Conservation (phyloP, 352 stramenopile genomes). For the Blastocystis sp. region DNA sequence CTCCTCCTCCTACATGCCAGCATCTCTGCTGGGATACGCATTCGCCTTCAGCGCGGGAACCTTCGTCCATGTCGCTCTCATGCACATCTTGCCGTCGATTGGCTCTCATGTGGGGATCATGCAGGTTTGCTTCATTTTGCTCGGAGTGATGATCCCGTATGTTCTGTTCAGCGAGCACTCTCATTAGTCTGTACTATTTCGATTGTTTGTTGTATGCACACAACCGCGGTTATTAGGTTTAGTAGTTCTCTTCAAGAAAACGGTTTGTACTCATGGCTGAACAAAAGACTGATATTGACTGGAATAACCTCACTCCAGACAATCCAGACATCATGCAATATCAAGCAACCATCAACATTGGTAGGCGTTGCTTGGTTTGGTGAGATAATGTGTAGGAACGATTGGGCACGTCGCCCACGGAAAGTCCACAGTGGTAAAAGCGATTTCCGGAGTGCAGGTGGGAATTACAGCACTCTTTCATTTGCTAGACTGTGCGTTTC, state of each 20-base stretch:
- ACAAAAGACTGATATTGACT: slow-evolving; percentile 31
- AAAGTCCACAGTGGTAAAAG: slow-evolving; percentile 98
- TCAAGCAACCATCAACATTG: slow-evolving; percentile 99
- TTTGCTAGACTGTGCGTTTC: slow-evolving; percentile 73
- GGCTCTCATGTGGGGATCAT: neutral
- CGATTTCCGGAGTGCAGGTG: slow-evolving; percentile 88
- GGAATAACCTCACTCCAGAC: slow-evolving; percentile 46
- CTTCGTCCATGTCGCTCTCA: slow-evolving; percentile 15
- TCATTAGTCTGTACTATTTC: neutral
- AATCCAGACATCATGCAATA: slow-evolving; percentile 77
- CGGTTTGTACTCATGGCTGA: slow-evolving; percentile 37
- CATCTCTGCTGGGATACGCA: slow-evolving; percentile 1
- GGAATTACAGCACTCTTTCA: neutral
- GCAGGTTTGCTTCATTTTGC: neutral
- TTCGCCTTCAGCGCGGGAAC: slow-evolving; percentile 43
- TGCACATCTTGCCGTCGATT: slow-evolving; percentile 24
- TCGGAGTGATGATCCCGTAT: slow-evolving; percentile 48
- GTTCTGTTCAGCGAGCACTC: slow-evolving; percentile 15
- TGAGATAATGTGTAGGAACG: slow-evolving; percentile 94
- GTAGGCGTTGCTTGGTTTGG: slow-evolving; percentile 98
- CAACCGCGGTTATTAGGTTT: too few species aligned
- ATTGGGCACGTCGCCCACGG: slow-evolving; percentile 99
- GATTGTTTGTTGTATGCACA: neutral
- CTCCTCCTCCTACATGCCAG: neutral
- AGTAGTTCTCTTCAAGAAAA: slow-evolving; percentile 23